Conservation (phyloP, 2,329 filamentous ascomycete genomes). For the Leptographium lundbergii region DNA sequence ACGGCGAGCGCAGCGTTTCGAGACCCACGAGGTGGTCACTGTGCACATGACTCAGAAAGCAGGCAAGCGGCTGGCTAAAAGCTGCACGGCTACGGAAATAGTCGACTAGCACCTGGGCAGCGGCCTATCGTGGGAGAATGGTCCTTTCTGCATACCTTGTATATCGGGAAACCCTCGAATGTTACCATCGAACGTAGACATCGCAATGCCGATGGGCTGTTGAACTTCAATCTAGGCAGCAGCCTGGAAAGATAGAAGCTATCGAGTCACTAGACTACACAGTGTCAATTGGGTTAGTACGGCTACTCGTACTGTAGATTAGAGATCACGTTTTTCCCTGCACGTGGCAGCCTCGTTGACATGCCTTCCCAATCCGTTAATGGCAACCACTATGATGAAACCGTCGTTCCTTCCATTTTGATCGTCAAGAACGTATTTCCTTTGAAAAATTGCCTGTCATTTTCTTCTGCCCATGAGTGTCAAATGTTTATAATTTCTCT, state of each 20-base stretch:
- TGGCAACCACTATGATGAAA: no score
- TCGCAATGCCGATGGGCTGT: background rate
- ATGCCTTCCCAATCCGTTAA: no score
- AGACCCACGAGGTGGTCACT: constrained; percentile 79
- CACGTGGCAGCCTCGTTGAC: no score
- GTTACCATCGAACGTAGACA: constrained; percentile 9
- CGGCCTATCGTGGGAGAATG: background rate
- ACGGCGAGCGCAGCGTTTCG: constrained; percentile 62
- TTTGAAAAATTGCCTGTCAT: no score
- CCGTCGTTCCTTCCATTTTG: no score
- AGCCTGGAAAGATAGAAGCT: background rate
- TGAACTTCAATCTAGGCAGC: background rate
- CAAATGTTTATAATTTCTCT: no score
- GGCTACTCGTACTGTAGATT: no score
- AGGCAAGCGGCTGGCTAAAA: constrained; percentile 55
- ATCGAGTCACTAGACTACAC: no score
- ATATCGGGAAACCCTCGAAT: constrained; percentile 6
- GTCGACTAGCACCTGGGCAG: constrained; percentile 46
- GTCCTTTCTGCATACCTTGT: constrained; percentile 6
- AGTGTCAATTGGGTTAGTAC: no score
- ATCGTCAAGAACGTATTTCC: no score
- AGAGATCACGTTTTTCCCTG: no score
- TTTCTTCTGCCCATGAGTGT: no score
- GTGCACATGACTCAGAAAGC: constrained; percentile 86
- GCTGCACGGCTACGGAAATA: constrained; percentile 54